phyloP scores from a whole-genome alignment of 192 early-diverging fungal species.

The Coemansia sp. region DNA sequence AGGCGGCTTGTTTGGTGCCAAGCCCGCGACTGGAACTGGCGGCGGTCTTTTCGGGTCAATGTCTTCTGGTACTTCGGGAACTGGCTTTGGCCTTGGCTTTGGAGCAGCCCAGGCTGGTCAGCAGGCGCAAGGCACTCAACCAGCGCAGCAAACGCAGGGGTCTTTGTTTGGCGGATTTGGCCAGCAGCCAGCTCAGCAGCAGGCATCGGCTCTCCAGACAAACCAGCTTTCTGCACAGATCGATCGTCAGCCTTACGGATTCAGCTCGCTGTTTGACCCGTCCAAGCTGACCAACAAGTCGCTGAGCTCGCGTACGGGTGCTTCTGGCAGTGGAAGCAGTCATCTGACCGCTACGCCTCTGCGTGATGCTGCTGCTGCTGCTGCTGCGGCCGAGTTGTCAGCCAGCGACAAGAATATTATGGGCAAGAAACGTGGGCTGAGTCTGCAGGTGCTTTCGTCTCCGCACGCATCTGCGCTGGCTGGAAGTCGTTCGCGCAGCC shows the following conservation, averaged over 20 bases:
- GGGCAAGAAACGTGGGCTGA: constrained; percentile 70
- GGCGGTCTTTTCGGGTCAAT: constrained; percentile 9
- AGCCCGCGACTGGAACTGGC: constrained; percentile 5
- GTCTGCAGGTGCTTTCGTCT: constrained; percentile 71
- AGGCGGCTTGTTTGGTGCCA: constrained; percentile 25
- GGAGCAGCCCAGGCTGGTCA: constrained; percentile 4
- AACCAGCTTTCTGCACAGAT: constrained; percentile 68
- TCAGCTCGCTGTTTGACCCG: constrained; percentile 75
- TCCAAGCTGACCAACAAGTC: constrained; percentile 26
- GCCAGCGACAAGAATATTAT: constrained; percentile 43
- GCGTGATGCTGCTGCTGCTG: constrained; percentile 16
- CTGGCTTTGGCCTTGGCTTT: constrained; percentile 18
- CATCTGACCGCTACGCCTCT: constrained; percentile 40
- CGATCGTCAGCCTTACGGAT: constrained; percentile 86
- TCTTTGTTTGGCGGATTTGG: constrained; percentile 25
- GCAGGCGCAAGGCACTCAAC: constrained; percentile 3
- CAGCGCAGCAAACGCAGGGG: constrained; percentile 16
- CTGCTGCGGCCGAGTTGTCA: constrained; percentile 16
- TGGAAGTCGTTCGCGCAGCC: constrained; percentile 63
- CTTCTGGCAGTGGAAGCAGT: constrained; percentile 27
- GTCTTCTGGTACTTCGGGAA: neutral
- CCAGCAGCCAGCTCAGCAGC: constrained; percentile 17
- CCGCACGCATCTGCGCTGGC: constrained; percentile 67
- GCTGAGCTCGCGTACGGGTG: constrained; percentile 1
- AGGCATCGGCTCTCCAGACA: constrained; percentile 26